Evolutionary conservation across 2,329 filamentous ascomycete species (phyloP).

Genomic region (Monosporascus sp.): DNA sequence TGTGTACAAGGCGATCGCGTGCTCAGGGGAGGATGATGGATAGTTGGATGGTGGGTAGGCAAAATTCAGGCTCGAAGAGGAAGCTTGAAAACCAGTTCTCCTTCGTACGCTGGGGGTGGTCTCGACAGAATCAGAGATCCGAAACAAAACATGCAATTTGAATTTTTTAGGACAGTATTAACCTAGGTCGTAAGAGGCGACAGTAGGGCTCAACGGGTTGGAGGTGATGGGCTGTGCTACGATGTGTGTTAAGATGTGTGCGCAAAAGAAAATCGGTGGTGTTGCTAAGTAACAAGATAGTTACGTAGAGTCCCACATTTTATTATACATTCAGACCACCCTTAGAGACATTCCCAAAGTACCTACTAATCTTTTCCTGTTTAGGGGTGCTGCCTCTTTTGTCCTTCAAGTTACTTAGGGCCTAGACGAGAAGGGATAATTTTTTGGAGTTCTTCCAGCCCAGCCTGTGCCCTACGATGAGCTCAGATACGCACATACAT

Average conservation of each 20-base stretch:
- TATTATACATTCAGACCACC: too few species aligned
- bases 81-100: background rate
- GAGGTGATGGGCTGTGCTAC: background rate
- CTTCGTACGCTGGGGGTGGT: background rate
- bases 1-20: constrained; percentile 1
- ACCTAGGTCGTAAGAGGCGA: background rate
- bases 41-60: constrained; percentile 3
- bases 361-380: too few species aligned
- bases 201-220: background rate
- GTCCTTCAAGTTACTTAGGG: too few species aligned
- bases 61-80: background rate
- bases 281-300: too few species aligned
- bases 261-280: background rate
- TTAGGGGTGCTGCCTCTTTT: too few species aligned
- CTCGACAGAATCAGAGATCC: background rate
- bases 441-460: too few species aligned
- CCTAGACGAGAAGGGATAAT: too few species aligned
- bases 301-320: too few species aligned
- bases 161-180: background rate
- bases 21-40: constrained; percentile 4
- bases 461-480: background rate
- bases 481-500: background rate
- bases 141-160: background rate
- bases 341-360: too few species aligned
- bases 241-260: background rate